Conservation (phyloP, 352 stramenopile genomes). For the Globisporangium cylindrosporum region DNA sequence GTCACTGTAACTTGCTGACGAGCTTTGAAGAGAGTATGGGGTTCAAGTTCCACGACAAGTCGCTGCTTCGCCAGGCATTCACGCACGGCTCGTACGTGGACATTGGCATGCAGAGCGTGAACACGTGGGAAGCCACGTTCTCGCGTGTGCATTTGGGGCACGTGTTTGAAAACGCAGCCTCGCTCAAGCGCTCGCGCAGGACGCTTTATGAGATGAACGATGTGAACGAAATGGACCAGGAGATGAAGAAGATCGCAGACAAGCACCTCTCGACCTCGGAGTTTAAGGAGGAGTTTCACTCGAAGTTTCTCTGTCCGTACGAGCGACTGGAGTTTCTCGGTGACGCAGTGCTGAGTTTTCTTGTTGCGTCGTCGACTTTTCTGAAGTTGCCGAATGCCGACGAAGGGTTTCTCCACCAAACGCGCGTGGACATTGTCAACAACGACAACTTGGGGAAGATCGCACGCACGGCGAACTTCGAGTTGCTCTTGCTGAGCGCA, state of each 20-base stretch:
- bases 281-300: slow-evolving; percentile 79
- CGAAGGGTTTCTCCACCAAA: slow-evolving; percentile 71
- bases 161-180: slow-evolving; percentile 60
- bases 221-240: slow-evolving; percentile 27
- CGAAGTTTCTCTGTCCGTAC: slow-evolving; percentile 74
- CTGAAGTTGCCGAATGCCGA: slow-evolving; percentile 66
- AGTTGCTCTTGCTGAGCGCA: slow-evolving; percentile 65
- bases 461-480: slow-evolving; percentile 68
- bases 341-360: slow-evolving; percentile 79
- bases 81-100: slow-evolving; percentile 85
- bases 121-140: slow-evolving; percentile 70
- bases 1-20: slow-evolving; percentile 63
- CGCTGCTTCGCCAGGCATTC: slow-evolving; percentile 79
- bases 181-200: slow-evolving; percentile 57
- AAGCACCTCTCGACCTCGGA: slow-evolving; percentile 56
- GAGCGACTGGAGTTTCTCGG: slow-evolving; percentile 84
- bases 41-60: slow-evolving; percentile 68
- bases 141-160: slow-evolving; percentile 75
- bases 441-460: slow-evolving; percentile 79
- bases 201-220: slow-evolving; percentile 35
- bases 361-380: slow-evolving; percentile 78
- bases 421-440: slow-evolving; percentile 70
- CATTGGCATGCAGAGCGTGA: slow-evolving; percentile 81
- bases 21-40: slow-evolving; percentile 66
- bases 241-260: slow-evolving; percentile 51